These are phyloP conservation scores for Boechera retrofracta DNA, from an alignment of 345 rosid genomes.

Conservation along the genomic window DNA sequence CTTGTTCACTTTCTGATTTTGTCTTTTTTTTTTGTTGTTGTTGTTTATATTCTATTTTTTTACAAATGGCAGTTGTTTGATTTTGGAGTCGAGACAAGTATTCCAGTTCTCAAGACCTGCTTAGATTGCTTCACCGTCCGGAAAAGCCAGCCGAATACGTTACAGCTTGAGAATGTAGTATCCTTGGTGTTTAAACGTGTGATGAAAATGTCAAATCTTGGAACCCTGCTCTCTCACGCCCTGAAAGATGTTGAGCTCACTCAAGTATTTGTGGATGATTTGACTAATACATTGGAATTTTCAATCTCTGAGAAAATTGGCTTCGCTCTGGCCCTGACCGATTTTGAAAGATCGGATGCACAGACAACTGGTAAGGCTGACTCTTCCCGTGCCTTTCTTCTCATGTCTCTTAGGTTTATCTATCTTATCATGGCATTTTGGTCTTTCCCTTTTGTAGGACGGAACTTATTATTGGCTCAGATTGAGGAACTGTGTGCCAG, in stretches of 20 bases:
- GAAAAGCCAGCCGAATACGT: constrained; percentile 47
- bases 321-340: constrained; percentile 74
- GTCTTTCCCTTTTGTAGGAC: constrained; percentile 53
- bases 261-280: constrained; percentile 55
- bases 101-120: constrained; percentile 67
- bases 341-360: constrained; percentile 58
- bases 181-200: constrained; percentile 58
- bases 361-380: constrained; percentile 56
- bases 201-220: constrained; percentile 63
- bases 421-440: neutral
- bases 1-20: neutral
- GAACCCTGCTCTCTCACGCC: constrained; percentile 66
- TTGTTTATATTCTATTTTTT: neutral
- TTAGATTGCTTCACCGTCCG: constrained; percentile 58
- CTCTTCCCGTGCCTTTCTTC: neutral
- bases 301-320: constrained; percentile 70
- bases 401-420: neutral
- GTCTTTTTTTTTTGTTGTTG: neutral
- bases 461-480: constrained; percentile 68
- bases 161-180: constrained; percentile 56
- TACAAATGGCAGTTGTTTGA: constrained; percentile 60
- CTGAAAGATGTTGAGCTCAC: constrained; percentile 53
- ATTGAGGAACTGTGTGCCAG: constrained; percentile 64
- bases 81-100: constrained; percentile 64
- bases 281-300: constrained; percentile 54